Percentiles rank a stretch among this genome's conserved stretches.
These are phyloP conservation scores for Candida jianshihensis DNA, from an alignment of 805 yeast genomes.

Conservation along the genomic window DNA sequence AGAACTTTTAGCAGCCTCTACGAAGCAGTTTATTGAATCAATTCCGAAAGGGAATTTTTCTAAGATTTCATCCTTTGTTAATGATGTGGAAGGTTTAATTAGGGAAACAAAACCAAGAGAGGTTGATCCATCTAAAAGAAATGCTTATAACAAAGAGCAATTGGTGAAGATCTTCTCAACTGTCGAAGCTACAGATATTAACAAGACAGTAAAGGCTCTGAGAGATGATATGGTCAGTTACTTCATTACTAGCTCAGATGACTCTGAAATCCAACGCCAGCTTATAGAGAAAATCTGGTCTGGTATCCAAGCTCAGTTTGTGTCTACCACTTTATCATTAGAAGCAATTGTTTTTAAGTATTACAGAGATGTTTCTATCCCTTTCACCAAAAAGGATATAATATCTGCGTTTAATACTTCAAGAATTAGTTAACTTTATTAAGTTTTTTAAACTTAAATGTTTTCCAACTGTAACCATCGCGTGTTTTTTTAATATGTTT, in stretches of 20 bases:
- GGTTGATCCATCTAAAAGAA: constrained; percentile 48
- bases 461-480: too few species aligned
- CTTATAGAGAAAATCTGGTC: constrained; percentile 62
- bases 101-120: constrained; percentile 23
- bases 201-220: constrained; percentile 45
- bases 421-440: constrained; percentile 7
- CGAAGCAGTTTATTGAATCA: constrained; percentile 38
- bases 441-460: too few species aligned
- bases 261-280: constrained; percentile 41
- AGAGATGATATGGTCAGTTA: constrained; percentile 52
- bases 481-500: neutral
- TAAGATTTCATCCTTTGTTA: constrained; percentile 57
- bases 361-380: constrained; percentile 42
- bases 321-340: constrained; percentile 47
- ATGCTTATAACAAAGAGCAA: constrained; percentile 54
- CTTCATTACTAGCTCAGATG: constrained; percentile 25
- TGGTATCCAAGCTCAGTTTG: constrained; percentile 58
- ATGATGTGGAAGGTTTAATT: constrained; percentile 49
- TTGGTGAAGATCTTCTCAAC: constrained; percentile 49
- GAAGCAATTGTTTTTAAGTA: constrained; percentile 46
- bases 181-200: constrained; percentile 54
- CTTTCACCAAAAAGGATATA: constrained; percentile 48
- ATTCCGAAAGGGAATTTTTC: constrained; percentile 54
- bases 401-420: constrained; percentile 43
- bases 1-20: constrained; percentile 23